Base-by-base conservation (phyloP, 306 rosid genomes). In the Luffa aegyptiaca region DNA sequence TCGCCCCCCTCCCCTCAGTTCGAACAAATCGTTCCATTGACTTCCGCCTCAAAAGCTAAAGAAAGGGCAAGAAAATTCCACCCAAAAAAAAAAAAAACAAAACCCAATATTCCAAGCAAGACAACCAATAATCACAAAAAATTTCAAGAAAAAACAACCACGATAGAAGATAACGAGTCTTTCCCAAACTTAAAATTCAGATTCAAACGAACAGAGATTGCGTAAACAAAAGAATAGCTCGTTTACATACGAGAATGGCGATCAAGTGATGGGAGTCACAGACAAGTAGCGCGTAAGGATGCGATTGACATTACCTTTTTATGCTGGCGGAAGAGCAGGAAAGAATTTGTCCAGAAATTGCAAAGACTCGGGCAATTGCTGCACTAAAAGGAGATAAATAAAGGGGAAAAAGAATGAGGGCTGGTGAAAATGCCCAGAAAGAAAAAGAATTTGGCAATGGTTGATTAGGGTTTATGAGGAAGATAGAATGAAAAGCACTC, bases 381-480 rank as follows among this genome's bases (percentile, higher is more conserved):
- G 75, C 8, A n/a, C 8, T 69, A 0, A 6, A 20, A 12, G 10
- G 57, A 45, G 1, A 71, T 45, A 44, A 70, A 71, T 41, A 41
- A 41, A 0, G 17, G 36, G 52, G 0, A 4, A 16, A 49, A 5
- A 21, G 16, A 72, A 73, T 17, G 78, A 48, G 44, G 42, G 78
- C 21, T 13, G 18, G 8, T 72, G 59, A 26, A 26, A 73, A 73
- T 48, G 42, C 14, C 42, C 42, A 31, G 37, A 33, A 66, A 65
- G 57, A 33, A 12, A 3, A 49, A 31, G 41, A 71, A 49, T 31
- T 35, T 52, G 79, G 45, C 8, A 35, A 75, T 35, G 16, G 63
- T 3, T 10, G 79, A 3, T 75, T 52, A 52, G 79, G 79, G 79
- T 75, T 75, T 75, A 75, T 17, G 79, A 52, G 17, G 63, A 31